phyloP scores from a whole-genome alignment of 1,284 basidiomycete species.

The Papiliotrema fonsecae region DNA sequence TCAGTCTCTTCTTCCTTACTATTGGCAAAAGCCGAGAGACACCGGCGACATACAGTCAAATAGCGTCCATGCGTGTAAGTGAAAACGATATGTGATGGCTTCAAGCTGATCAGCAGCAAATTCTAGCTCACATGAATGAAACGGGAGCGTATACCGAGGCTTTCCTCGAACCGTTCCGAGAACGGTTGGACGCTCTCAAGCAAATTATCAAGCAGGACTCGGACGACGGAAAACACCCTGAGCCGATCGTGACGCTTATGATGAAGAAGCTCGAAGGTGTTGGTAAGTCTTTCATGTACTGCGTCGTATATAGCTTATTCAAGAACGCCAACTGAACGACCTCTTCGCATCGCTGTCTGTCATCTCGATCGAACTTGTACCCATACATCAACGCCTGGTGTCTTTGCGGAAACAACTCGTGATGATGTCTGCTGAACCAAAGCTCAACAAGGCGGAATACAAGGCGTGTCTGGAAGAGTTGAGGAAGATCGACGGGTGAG shows the following conservation, averaged over 20 bases:
- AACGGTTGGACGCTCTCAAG: constrained; percentile 70
- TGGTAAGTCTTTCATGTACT: constrained; percentile 56
- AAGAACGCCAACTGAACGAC: constrained; percentile 70
- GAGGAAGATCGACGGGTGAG: constrained; percentile 89
- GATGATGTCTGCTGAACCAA: constrained; percentile 79
- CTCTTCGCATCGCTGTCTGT: constrained; percentile 79
- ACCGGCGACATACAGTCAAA: constrained; percentile 87
- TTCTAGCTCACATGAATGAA: constrained; percentile 88
- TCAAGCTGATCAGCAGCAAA: constrained; percentile 60
- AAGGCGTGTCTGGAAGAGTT: constrained; percentile 89
- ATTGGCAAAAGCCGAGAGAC: constrained; percentile 90
- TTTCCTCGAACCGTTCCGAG: constrained; percentile 78
- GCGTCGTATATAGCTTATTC: background rate
- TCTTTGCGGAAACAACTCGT: constrained; percentile 83
- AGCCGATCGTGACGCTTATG: constrained; percentile 82
- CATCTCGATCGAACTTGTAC: constrained; percentile 78
- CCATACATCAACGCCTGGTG: constrained; percentile 84
- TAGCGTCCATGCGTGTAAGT: constrained; percentile 87
- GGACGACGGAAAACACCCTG: constrained; percentile 75
- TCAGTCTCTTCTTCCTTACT: constrained; percentile 87
- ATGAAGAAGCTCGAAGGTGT: constrained; percentile 87
- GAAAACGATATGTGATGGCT: constrained; percentile 7
- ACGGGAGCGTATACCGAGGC: constrained; percentile 86
- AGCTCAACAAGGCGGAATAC: constrained; percentile 76
- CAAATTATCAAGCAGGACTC: constrained; percentile 76